Evolutionary conservation across 306 rosid genomes (phyloP).

Genomic region (Cucurbita ficifolia): DNA sequence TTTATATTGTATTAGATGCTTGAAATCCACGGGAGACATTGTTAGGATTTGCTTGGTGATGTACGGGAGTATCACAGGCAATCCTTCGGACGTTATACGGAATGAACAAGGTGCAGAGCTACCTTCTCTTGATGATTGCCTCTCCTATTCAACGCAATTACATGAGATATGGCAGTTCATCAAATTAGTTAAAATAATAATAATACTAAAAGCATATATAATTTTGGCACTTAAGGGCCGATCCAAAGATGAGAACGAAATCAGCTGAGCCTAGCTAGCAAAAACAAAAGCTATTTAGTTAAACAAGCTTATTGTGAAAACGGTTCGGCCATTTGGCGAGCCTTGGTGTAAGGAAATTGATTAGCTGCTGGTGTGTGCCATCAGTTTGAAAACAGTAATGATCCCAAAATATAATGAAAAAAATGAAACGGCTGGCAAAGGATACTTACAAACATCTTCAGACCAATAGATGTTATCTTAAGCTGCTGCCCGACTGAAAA

Average conservation of each 20-base stretch:
- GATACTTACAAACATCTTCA: constrained; percentile 93
- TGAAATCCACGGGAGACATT: constrained; percentile 63
- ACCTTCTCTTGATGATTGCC: constrained; percentile 89
- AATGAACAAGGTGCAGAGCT: constrained; percentile 61
- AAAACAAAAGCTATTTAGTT: background rate
- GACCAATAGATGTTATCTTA: constrained; percentile 83
- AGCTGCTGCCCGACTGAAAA: constrained; percentile 84
- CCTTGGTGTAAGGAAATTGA: background rate
- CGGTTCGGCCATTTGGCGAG: background rate
- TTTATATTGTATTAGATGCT: constrained; percentile 64
- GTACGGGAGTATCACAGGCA: constrained; percentile 73
- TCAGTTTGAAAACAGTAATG: background rate
- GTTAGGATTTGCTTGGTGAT: constrained; percentile 63
- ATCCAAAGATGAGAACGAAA: background rate
- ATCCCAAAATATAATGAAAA: background rate
- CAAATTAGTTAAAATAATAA: background rate
- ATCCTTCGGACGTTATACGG: constrained; percentile 91
- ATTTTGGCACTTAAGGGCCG: background rate
- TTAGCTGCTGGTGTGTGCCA: background rate
- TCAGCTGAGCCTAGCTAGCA: background rate
- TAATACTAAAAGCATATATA: background rate
- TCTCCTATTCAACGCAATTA: constrained; percentile 36
- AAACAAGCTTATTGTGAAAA: background rate
- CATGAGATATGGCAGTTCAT: background rate
- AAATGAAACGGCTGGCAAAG: constrained; percentile 7